phyloP scores from a whole-genome alignment of 441 rosid genomes.

The Raphanus hybrid region DNA sequence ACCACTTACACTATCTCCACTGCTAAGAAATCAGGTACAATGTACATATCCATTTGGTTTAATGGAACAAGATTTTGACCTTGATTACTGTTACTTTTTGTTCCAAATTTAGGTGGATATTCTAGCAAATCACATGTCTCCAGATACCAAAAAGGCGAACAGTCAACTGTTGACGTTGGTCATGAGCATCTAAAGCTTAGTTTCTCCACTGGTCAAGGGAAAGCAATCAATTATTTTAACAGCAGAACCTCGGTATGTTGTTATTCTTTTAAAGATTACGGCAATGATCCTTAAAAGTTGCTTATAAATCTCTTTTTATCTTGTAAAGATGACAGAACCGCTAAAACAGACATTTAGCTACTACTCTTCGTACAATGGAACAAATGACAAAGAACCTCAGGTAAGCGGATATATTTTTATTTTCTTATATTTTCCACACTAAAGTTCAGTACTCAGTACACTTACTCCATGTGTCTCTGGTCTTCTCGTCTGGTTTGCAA shows the following conservation, averaged over 20 bases:
- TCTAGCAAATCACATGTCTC: conserved; percentile 61
- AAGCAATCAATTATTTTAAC: conserved; percentile 59
- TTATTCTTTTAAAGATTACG: neutral
- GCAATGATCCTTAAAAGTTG: conserved; percentile 10
- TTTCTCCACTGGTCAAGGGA: conserved; percentile 55
- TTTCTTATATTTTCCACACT: neutral
- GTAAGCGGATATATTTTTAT: conserved; percentile 45
- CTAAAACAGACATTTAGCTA: conserved; percentile 72
- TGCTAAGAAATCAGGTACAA: conserved; percentile 70
- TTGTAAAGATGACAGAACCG: conserved; percentile 68
- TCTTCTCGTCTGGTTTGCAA: conserved; percentile 35
- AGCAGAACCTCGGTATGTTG: conserved; percentile 61
- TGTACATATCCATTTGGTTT: conserved; percentile 12
- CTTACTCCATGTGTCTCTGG: conserved; percentile 22
- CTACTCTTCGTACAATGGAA: conserved; percentile 79
- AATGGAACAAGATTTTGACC: conserved; percentile 18
- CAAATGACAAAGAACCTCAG: conserved; percentile 74
- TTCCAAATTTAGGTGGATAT: conserved; percentile 52
- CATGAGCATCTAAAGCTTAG: conserved; percentile 79
- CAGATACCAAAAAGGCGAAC: conserved; percentile 48
- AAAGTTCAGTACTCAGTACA: conserved; percentile 22
- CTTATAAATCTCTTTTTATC: conserved; percentile 41
- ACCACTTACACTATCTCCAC: conserved; percentile 77
- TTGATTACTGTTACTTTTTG: conserved; percentile 8
- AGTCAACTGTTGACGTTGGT: conserved; percentile 67